Percentiles rank a stretch among this genome's conserved stretches.
Conservation (phyloP, 2,329 filamentous ascomycete genomes). For the Fusarium clavum region DNA sequence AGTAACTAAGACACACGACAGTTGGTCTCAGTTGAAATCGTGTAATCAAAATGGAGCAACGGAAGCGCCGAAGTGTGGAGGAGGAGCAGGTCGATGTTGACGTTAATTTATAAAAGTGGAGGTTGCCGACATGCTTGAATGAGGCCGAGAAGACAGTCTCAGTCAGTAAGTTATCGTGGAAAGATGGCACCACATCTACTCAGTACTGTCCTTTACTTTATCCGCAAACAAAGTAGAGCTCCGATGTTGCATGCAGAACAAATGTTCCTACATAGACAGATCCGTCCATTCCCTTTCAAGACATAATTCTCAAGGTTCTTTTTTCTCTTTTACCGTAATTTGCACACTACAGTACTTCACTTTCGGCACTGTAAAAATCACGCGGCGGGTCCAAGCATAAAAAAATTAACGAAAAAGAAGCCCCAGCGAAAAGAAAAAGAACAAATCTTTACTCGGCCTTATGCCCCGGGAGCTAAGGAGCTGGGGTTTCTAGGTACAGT, state of each 20-base stretch:
- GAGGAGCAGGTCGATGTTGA: constrained; percentile 6
- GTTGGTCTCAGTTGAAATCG: not conserved
- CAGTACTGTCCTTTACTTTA: not conserved
- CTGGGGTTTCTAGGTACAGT: constrained; percentile 12
- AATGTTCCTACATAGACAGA: constrained; percentile 20
- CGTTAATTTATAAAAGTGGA: constrained; percentile 20
- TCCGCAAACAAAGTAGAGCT: constrained; percentile 11
- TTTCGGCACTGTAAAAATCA: not conserved
- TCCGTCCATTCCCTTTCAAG: not conserved
- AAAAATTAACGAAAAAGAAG: constrained; percentile 13
- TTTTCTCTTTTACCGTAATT: not conserved
- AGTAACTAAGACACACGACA: not conserved
- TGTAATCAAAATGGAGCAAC: constrained; percentile 16
- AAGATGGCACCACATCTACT: not conserved
- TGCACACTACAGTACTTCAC: not conserved
- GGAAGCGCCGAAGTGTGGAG: constrained; percentile 13
- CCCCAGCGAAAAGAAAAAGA: constrained; percentile 27
- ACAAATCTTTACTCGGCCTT: constrained; percentile 27
- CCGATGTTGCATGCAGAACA: constrained; percentile 18
- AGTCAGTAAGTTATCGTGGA: constrained; percentile 6
- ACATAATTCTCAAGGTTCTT: not conserved
- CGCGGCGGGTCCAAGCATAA: constrained; percentile 12
- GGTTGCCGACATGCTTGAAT: constrained; percentile 11
- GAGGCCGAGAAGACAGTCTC: constrained; percentile 10
- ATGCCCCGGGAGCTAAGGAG: constrained; percentile 24